Conservation (phyloP, 2,329 filamentous ascomycete species). For the Stemphylium vesicarium region DNA sequence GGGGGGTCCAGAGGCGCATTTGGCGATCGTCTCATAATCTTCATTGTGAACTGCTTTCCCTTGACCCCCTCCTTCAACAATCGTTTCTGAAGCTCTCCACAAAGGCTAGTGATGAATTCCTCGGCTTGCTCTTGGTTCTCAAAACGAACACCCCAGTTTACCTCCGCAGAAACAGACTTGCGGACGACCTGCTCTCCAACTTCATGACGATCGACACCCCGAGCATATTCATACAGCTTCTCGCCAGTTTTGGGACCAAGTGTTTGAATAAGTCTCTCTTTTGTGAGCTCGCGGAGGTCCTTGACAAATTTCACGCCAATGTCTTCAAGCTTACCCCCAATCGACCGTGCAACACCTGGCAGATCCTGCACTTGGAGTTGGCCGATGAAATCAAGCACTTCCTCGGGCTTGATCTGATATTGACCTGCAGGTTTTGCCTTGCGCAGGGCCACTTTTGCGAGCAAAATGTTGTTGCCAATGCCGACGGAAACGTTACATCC, state of each 20-base stretch:
- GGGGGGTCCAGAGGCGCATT: conserved; percentile 90
- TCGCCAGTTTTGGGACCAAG: conserved; percentile 93
- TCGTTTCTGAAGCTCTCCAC: conserved; percentile 81
- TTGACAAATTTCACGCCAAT: conserved; percentile 82
- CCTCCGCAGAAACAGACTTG: conserved; percentile 95
- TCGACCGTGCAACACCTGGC: conserved; percentile 91
- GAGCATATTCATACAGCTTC: conserved; percentile 86
- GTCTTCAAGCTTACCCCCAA: conserved; percentile 85
- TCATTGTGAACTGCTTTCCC: conserved; percentile 87
- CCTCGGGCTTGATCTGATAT: conserved; percentile 82
- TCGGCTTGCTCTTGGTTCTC: conserved; percentile 91
- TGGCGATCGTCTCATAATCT: conserved; percentile 86
- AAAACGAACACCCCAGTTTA: conserved; percentile 98
- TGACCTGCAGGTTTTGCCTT: conserved; percentile 96
- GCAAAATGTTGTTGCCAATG: conserved; percentile 87
- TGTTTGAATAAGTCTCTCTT: conserved; percentile 73
- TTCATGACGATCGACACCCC: conserved; percentile 84
- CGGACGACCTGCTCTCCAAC: conserved; percentile 84
- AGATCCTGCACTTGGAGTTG: conserved; percentile 79
- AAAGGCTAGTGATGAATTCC: conserved; percentile 85
- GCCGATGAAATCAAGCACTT: conserved; percentile 77
- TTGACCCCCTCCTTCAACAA: conserved; percentile 84
- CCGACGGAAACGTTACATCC: conserved; percentile 90
- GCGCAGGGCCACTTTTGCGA: conserved; percentile 87
- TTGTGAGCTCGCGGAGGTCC: conserved; percentile 78